Base-by-base conservation (phyloP, 2,329 filamentous ascomycete species). In the Cylindrodendrum hubeiense region DNA sequence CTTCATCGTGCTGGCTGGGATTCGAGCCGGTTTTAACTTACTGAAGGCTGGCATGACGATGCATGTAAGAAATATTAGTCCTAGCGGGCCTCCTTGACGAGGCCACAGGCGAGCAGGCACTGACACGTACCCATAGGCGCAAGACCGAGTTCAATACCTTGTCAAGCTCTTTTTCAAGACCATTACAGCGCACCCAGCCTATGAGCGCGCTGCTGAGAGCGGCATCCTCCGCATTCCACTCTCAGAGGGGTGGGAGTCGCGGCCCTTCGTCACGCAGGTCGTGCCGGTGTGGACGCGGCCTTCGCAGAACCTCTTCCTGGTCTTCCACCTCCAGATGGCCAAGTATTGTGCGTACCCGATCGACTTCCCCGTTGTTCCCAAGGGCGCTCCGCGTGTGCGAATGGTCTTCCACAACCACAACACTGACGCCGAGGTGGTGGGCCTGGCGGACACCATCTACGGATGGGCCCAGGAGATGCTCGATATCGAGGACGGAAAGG, bases 201-300 rank as follows among this genome's bases (percentile, higher is more conserved):
- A 71, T 59, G 49, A 69, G 5, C 34, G 62, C 15, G 77, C 75
- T 5, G 37, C 15, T 1, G 69, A 76, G 2, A 52, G 15, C 17
- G 76, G 77, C 2, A 54, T 80, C 21, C 70, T 81, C 2, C 46
- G 21, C 0, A 62, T 79, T 1, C 78, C 79, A 1, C 62, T 76
- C 3, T 22, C 56, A 1, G 76, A 78, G 2, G 74, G 71, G 19
- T 77, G 68, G 61, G 71, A 77, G 51, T n/a, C 46, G 4, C 65
- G 66, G 5, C 46, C 67, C 1, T n/a, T n/a, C n/a, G 50, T 72
- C 3, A 71, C 76, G 0, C 78, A 80, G 33, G 73, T 81, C 7
- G 64, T 77, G 0, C 69, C 77, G 2, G 44, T 79, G 10, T 71
- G 53, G 60, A 77, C 76, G 3, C 68, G 70, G 15, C 70, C 59